These are phyloP conservation scores for Lolium rigidum DNA, from an alignment of 176 grass and related monocot genomes.

Conservation along the genomic window DNA sequence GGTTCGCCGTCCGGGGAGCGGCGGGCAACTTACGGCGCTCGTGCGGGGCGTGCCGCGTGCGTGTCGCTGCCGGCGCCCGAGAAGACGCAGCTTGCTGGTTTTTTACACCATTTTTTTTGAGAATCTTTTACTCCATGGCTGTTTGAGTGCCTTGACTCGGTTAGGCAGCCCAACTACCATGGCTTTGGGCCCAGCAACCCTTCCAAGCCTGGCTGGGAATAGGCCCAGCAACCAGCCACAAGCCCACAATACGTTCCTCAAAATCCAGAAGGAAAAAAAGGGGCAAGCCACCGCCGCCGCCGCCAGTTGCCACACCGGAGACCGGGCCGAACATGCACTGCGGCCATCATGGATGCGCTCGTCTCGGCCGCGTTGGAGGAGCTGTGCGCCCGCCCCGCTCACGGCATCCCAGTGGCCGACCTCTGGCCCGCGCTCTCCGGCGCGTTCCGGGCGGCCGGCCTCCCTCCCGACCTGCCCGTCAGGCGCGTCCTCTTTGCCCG, in stretches of 20 bases:
- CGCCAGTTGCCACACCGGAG: not conserved
- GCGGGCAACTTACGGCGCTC: too few species aligned
- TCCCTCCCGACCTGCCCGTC: not conserved
- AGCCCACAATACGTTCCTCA: not conserved
- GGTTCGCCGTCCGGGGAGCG: too few species aligned
- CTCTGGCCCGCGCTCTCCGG: conserved; percentile 56
- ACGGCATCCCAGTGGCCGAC: conserved; percentile 23
- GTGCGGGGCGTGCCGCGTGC: too few species aligned
- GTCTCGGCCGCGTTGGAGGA: conserved; percentile 71
- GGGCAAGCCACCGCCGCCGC: not conserved
- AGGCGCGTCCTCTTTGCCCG: conserved; percentile 3
- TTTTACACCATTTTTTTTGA: too few species aligned
- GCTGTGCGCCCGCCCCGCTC: conserved; percentile 58
- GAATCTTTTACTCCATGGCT: too few species aligned
- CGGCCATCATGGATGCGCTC: conserved; percentile 48
- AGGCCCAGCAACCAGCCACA: too few species aligned
- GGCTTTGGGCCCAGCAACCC: too few species aligned
- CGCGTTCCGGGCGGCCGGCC: conserved; percentile 42
- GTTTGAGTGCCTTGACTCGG: too few species aligned
- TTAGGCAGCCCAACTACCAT: too few species aligned
- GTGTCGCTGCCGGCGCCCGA: too few species aligned
- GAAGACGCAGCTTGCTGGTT: too few species aligned
- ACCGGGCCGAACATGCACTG: not conserved
- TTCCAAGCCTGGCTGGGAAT: too few species aligned
- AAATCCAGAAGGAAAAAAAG: not conserved